A percentile compares a stretch with the other conserved stretches of the same genome.
phyloP scores from a whole-genome alignment of 768 basidiomycete species.

The Kwoniella pini region DNA sequence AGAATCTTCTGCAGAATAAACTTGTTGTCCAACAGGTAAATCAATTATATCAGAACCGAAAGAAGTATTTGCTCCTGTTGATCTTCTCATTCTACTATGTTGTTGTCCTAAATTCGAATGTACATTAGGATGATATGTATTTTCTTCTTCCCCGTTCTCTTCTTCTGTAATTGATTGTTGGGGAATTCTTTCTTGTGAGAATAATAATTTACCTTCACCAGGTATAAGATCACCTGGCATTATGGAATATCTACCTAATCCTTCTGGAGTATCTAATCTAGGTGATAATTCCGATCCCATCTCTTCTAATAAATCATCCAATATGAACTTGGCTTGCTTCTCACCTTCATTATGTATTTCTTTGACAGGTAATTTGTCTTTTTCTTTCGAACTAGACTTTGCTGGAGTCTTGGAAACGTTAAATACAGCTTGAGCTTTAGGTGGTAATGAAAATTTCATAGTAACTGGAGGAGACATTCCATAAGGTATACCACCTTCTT shows the following conservation, averaged over 20 bases:
- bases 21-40: constrained; percentile 18
- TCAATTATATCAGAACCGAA: constrained; percentile 39
- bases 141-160: constrained; percentile 5
- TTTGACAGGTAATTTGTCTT: too few species aligned
- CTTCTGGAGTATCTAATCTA: constrained; percentile 43
- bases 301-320: constrained; percentile 63
- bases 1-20: constrained; percentile 13
- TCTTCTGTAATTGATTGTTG: constrained; percentile 12
- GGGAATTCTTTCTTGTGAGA: constrained; percentile 3
- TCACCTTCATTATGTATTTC: constrained; percentile 11
- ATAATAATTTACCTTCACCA: constrained; percentile 10
- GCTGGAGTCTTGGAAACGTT: constrained; percentile 30
- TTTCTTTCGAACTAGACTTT: too few species aligned
- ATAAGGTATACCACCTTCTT: constrained; percentile 42
- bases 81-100: constrained; percentile 15
- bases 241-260: constrained; percentile 41
- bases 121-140: constrained; percentile 2
- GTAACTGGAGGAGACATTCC: constrained; percentile 64
- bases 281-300: constrained; percentile 38
- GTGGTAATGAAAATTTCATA: constrained; percentile 60
- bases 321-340: constrained; percentile 63
- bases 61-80: constrained; percentile 42
- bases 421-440: constrained; percentile 33
- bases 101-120: background rate
- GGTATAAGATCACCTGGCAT: constrained; percentile 23